Conservation (phyloP, 805 yeast species). For the Candida maesae region DNA sequence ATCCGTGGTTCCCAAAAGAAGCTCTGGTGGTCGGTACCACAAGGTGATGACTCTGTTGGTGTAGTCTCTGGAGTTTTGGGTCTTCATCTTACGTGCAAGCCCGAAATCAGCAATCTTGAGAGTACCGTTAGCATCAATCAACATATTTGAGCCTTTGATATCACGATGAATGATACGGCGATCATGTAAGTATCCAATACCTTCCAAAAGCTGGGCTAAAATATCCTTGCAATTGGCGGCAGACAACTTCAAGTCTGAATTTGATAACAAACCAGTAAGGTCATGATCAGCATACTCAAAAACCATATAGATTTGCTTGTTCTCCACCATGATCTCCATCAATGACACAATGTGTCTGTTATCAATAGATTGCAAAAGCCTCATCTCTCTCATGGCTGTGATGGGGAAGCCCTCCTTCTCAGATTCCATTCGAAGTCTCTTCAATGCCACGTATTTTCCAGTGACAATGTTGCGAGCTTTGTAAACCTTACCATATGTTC, state of each 20-base stretch:
- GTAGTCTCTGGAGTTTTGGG: conserved; percentile 57
- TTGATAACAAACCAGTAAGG: conserved; percentile 79
- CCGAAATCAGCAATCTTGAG: conserved; percentile 82
- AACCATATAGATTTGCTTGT: conserved; percentile 73
- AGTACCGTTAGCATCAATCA: conserved; percentile 58
- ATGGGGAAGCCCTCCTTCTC: conserved; percentile 96
- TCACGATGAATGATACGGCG: conserved; percentile 74
- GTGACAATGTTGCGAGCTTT: conserved; percentile 75
- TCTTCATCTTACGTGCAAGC: conserved; percentile 71
- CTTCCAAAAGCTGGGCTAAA: conserved; percentile 62
- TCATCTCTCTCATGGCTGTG: conserved; percentile 90
- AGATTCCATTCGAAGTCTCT: conserved; percentile 74
- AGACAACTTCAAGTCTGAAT: conserved; percentile 59
- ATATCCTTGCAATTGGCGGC: conserved; percentile 65
- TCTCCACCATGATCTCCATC: conserved; percentile 85
- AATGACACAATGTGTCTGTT: conserved; percentile 82
- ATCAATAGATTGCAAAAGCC: conserved; percentile 74
- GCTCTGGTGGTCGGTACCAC: conserved; percentile 98
- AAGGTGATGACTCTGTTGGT: conserved; percentile 93
- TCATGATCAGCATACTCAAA: conserved; percentile 95
- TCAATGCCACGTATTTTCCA: conserved; percentile 75
- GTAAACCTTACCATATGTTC: conserved; percentile 95
- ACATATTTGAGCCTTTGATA: conserved; percentile 75
- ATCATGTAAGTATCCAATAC: conserved; percentile 64
- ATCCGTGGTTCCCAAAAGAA: conserved; percentile 83